These are phyloP conservation scores for Candida glaebosa DNA, from an alignment of 805 yeast genomes.

Conservation along the genomic window DNA sequence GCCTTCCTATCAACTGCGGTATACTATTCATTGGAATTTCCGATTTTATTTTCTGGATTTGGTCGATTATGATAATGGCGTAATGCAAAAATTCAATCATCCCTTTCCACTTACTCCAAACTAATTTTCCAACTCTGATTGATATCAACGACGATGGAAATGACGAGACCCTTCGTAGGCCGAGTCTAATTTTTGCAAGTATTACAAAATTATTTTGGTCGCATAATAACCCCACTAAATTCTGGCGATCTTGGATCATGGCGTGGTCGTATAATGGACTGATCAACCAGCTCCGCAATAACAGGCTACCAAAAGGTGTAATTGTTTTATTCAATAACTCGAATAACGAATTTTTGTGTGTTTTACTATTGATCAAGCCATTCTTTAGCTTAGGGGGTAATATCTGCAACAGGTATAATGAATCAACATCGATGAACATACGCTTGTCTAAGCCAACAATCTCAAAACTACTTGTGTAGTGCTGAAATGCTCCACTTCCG, in stretches of 20 bases:
- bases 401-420: conserved; percentile 7
- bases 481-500: too few relatives aligned
- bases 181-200: not conserved
- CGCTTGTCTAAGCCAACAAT: conserved; percentile 2
- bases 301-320: conserved; percentile 5
- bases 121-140: conserved; percentile 6
- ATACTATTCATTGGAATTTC: too few relatives aligned
- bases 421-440: conserved; percentile 10
- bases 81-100: conserved; percentile 6
- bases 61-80: not conserved
- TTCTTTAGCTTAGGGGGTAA: conserved; percentile 1
- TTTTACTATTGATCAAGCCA: not conserved
- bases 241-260: conserved; percentile 4
- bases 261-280: conserved; percentile 6
- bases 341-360: conserved; percentile 3
- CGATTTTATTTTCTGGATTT: not conserved
- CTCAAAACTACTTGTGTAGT: not conserved
- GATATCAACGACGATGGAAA: not conserved
- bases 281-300: conserved; percentile 9
- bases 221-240: conserved; percentile 1
- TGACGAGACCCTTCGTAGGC: not conserved
- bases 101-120: conserved; percentile 8
- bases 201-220: conserved; percentile 3
- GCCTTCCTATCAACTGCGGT: not conserved
- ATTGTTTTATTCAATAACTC: conserved; percentile 5